Base-by-base conservation (phyloP, 768 basidiomycete genomes). In the Tulasnella calospora region DNA sequence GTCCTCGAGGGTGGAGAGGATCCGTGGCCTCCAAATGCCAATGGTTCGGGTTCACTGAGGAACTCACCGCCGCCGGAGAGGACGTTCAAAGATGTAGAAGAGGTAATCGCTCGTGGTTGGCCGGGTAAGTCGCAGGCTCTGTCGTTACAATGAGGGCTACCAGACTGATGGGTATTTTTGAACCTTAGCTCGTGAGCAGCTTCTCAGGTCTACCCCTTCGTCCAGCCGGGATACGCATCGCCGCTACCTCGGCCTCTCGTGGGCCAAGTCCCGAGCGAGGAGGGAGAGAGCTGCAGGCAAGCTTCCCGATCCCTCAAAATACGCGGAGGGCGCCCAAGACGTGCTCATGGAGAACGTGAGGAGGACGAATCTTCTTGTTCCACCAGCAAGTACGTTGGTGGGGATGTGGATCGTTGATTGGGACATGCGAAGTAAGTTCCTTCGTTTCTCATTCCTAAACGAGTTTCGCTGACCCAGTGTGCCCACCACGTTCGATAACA, bases 401-500 rank as follows among this genome's bases (percentile, higher is more conserved):
- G 79, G 79, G 2, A 79, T 79, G 76, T 79, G 79, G 79, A 46
- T 79, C 75, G 70, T 76, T 36, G 76, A 79, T 72, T 79, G 79
- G 79, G 79, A 79, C 30, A 79, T 79, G 71, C 76, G 51, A 38
- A 76, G 79, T 79, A 44, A 9, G 79, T 77, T 33, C 27, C 15
- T 38, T 35, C 17, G 30, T 76, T 57, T 12, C 17, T 33, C 38
- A 47, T 36, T 9, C 57, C 13, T 4, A 40, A n/a, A 15, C 33
- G 7, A 35, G 27, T 23, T 23, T 69, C 2, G 40, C 47, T 73
- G 71, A 57, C 47, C 13, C n/a, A 9, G 33, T 44, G 36, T 40
- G 38, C 19, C 51, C 17, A 55, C 71, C 35, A 51, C 38, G n/a
- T 12, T 40, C 40, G 40, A 40, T 40, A 40, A 40, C 46, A 79